phyloP scores from a whole-genome alignment of 805 yeast species.

The Kregervanrija pseudodelftensis region DNA sequence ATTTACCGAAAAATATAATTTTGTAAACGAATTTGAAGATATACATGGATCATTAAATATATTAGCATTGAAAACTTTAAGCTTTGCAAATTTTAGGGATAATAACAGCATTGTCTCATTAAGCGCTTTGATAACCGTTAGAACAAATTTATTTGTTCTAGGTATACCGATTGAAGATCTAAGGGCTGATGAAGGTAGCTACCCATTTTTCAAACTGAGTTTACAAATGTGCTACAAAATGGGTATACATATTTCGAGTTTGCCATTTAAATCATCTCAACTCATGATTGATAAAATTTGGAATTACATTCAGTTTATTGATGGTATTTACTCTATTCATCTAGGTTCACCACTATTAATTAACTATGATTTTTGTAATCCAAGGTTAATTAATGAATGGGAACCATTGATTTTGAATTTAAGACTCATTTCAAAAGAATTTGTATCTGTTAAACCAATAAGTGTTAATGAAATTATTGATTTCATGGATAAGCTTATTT shows the following conservation, averaged over 20 bases:
- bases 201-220: not conserved
- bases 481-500: conserved; percentile 1
- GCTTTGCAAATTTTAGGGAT: conserved; percentile 6
- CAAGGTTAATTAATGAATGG: conserved; percentile 7
- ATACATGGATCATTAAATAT: not conserved
- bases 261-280: no score
- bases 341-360: conserved; percentile 17
- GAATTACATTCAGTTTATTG: conserved; percentile 13
- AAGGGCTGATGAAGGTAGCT: not conserved
- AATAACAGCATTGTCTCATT: not conserved
- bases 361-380: conserved; percentile 13
- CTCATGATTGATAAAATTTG: conserved; percentile 5
- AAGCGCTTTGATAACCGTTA: not conserved
- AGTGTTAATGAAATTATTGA: conserved; percentile 6
- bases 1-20: not conserved
- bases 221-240: not conserved
- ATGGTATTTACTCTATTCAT: conserved; percentile 12
- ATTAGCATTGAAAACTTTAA: conserved; percentile 5
- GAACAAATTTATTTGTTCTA: not conserved
- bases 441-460: conserved; percentile 8
- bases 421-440: conserved; percentile 1
- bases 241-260: conserved; percentile 1
- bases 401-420: conserved; percentile 3
- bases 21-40: conserved; percentile 5
- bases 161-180: not conserved